Base-by-base conservation (phyloP, 352 stramenopile genomes). In the Phytophthora chlamydospora region DNA sequence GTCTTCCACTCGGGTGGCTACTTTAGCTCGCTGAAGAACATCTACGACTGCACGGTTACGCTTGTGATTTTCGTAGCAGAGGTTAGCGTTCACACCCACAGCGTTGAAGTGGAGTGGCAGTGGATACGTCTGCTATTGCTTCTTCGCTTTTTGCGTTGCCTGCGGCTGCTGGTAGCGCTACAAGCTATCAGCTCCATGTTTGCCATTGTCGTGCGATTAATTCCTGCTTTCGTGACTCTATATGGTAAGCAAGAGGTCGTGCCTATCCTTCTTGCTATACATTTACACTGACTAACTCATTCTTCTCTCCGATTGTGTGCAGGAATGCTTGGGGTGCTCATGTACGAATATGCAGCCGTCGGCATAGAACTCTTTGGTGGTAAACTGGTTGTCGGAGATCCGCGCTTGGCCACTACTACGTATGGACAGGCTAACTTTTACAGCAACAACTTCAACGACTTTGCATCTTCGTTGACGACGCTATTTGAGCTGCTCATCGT, bases 21-120 rank as follows among this genome's bases (percentile, higher is more conserved):
- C 63, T 84, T 84, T 41, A 59, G 73, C 4, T 76, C 85, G 27
- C 12, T 62, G 5, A 89, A 88, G 54, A 96, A 96, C 57, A 58
- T 90, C 17, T 96, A 96, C 57, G 88, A 96, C 53, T 91, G 76
- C 42, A 61, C 91, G 34, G 88, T 96, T 36, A 90, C 82, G 2
- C 48, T 88, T n/a, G 59, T 78, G 13, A 86, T 83, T 40, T 63
- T 85, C 19, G 60, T 75, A 9, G 76, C 77, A 4, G 77, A 87
- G 46, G 64, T 86, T 31, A 85, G 76, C 41, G 72, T 90, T 8
- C 76, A 85, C 38, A 46, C 73, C 8, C 80, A 89, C 55, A 76
- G 58, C 0, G 57, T 66, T 19, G 57, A 73, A 7, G 64, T 66
- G 31, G 62, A 75, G 16, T 84, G 82, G 68, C 55, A 78, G 38